Conservation (phyloP, 176 grass and related monocot species). For the Avena eriantha region DNA sequence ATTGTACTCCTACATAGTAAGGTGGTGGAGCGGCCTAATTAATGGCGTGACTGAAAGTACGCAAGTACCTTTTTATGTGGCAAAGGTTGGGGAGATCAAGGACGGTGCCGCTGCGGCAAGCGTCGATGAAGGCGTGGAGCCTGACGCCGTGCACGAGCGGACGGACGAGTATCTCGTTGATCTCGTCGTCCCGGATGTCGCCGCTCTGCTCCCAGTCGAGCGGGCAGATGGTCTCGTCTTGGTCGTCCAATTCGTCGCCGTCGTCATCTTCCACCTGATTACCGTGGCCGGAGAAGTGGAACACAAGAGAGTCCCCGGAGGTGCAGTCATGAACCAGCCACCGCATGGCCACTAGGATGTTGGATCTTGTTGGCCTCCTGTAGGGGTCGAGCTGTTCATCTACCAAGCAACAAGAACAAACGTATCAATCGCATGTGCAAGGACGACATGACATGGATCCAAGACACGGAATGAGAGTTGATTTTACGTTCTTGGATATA, state of each 20-base stretch:
- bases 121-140: constrained; percentile 85
- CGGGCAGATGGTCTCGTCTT: constrained; percentile 86
- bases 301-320: constrained; percentile 86
- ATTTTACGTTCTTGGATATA: not conserved
- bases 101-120: constrained; percentile 78
- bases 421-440: not conserved
- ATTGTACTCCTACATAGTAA: not conserved
- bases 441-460: not conserved
- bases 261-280: constrained; percentile 66
- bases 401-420: constrained; percentile 1
- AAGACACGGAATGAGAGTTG: not conserved
- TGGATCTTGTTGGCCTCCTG: constrained; percentile 67
- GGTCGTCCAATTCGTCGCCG: constrained; percentile 81
- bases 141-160: constrained; percentile 63
- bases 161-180: constrained; percentile 74
- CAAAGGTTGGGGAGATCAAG: constrained; percentile 85
- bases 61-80: constrained; percentile 21
- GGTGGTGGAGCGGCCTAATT: not conserved
- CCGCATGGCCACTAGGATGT: constrained; percentile 74
- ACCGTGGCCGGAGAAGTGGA: constrained; percentile 88
- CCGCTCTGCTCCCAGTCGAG: constrained; percentile 63
- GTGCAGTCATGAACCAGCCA: constrained; percentile 79
- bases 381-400: constrained; percentile 62
- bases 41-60: not conserved
- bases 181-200: constrained; percentile 83